Percentiles rank a stretch among this genome's conserved stretches.
Conservation (phyloP, 164 flowering plant species). For the Annona squamosa region DNA sequence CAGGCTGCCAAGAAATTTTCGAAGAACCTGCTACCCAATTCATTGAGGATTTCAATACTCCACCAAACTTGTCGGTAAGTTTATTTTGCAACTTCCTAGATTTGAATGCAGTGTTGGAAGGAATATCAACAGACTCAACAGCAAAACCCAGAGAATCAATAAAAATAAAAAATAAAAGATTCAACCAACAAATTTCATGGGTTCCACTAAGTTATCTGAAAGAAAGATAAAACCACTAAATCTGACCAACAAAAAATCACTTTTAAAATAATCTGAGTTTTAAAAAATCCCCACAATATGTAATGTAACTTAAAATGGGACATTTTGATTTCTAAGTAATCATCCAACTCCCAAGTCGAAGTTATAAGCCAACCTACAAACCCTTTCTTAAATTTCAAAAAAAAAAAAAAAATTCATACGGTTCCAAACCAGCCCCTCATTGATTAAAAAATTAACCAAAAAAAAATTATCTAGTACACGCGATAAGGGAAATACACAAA, state of each 20-base stretch:
- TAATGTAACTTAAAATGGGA: not conserved
- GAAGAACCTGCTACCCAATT: slow-evolving; percentile 52
- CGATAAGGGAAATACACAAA: not conserved
- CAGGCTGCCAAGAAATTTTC: slow-evolving; percentile 59
- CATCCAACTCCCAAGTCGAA: slow-evolving; percentile 1
- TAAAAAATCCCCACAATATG: not conserved
- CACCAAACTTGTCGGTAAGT: not conserved
- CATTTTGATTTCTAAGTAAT: not conserved
- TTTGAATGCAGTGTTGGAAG: not conserved
- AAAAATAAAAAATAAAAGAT: not conserved
- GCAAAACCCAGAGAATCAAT: not conserved
- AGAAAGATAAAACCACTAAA: not conserved
- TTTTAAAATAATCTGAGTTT: not conserved
- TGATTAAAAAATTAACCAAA: not conserved
- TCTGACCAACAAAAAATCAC: not conserved
- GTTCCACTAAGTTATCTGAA: not conserved
- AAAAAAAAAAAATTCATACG: not conserved
- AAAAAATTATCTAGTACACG: not conserved
- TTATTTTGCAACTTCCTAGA: not conserved
- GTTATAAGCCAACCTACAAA: not conserved
- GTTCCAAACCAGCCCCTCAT: not conserved
- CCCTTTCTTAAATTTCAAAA: not conserved
- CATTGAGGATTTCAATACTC: slow-evolving; percentile 26
- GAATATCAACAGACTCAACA: not conserved
- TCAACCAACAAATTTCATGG: not conserved